phyloP scores from a whole-genome alignment of 2,329 filamentous ascomycete genomes.

The Penicillium freii region DNA sequence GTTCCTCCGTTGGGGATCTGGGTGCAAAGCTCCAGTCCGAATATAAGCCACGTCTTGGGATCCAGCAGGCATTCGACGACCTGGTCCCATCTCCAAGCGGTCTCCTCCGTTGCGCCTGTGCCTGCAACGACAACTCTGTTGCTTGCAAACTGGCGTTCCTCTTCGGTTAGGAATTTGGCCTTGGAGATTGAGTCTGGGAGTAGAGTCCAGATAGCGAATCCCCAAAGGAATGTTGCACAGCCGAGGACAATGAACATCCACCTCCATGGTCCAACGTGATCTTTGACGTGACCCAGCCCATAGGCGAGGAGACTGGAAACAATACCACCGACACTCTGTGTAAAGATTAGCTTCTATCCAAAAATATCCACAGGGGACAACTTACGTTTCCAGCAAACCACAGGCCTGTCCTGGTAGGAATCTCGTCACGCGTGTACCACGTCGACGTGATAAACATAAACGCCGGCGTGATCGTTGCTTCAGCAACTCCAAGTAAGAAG shows the following conservation, averaged over 20 bases:
- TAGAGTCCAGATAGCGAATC: slow-evolving; percentile 48
- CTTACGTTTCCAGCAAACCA: slow-evolving; percentile 48
- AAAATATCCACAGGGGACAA: neutral
- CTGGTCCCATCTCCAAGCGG: slow-evolving; percentile 54
- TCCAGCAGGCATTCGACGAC: slow-evolving; percentile 55
- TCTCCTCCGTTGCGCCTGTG: slow-evolving; percentile 51
- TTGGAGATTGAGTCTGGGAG: slow-evolving; percentile 56
- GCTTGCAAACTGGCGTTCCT: slow-evolving; percentile 49
- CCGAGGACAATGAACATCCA: slow-evolving; percentile 61
- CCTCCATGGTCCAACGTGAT: slow-evolving; percentile 25
- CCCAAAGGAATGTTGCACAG: slow-evolving; percentile 52
- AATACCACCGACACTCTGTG: slow-evolving; percentile 21
- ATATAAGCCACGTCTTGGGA: slow-evolving; percentile 61
- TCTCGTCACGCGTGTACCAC: slow-evolving; percentile 59
- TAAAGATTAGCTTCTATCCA: neutral
- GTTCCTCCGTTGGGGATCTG: slow-evolving; percentile 62
- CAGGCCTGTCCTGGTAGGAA: slow-evolving; percentile 54
- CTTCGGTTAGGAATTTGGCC: slow-evolving; percentile 57
- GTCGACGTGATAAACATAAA: slow-evolving; percentile 58
- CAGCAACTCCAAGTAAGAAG: slow-evolving; percentile 55
- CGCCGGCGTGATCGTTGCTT: slow-evolving; percentile 55
- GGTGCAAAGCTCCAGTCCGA: slow-evolving; percentile 52
- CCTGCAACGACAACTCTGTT: slow-evolving; percentile 46
- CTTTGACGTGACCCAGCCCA: slow-evolving; percentile 54
- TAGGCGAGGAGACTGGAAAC: slow-evolving; percentile 44